Conservation (phyloP, 192 early-diverging fungal species). For the Mortierella antarctica region DNA sequence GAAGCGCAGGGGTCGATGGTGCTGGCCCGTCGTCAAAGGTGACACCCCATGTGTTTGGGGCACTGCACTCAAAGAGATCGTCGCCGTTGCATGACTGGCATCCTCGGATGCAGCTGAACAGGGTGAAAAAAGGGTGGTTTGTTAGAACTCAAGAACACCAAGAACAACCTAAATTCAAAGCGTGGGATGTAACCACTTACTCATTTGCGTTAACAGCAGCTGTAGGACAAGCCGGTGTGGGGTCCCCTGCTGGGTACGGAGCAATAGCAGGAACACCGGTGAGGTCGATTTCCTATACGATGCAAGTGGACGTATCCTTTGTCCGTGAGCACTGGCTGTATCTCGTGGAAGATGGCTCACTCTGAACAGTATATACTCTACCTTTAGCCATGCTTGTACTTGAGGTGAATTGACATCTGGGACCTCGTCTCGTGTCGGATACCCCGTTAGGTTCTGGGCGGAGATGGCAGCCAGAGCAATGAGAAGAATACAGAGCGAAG, state of each 20-base stretch:
- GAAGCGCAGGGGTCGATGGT: conserved; percentile 34
- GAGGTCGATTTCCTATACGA: conserved; percentile 47
- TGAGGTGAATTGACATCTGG: conserved; percentile 44
- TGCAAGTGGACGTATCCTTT: conserved; percentile 1
- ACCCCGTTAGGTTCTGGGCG: conserved; percentile 19
- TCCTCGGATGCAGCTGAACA: conserved; percentile 9
- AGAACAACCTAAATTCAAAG: not conserved
- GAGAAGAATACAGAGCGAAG: conserved; percentile 9
- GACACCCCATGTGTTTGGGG: conserved; percentile 58
- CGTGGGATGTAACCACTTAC: conserved; percentile 5
- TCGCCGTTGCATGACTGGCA: conserved; percentile 20
- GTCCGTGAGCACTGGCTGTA: conserved; percentile 53
- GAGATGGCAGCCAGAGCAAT: conserved; percentile 16
- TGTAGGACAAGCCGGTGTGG: conserved; percentile 31
- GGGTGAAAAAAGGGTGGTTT: not conserved
- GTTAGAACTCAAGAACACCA: not conserved
- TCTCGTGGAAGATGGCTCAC: conserved; percentile 71
- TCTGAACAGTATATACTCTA: conserved; percentile 42
- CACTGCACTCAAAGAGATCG: conserved; percentile 41
- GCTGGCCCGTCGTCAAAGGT: conserved; percentile 68
- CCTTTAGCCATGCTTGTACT: conserved; percentile 50
- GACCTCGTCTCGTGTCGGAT: conserved; percentile 32
- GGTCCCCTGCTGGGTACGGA: conserved; percentile 73
- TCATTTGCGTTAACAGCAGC: not conserved
- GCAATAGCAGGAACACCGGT: conserved; percentile 69